Evolutionary conservation across 2,329 filamentous ascomycete genomes (phyloP), one percentile per base, ranked within the genome.

Genomic region (Ascochyta rabiei): DNA sequence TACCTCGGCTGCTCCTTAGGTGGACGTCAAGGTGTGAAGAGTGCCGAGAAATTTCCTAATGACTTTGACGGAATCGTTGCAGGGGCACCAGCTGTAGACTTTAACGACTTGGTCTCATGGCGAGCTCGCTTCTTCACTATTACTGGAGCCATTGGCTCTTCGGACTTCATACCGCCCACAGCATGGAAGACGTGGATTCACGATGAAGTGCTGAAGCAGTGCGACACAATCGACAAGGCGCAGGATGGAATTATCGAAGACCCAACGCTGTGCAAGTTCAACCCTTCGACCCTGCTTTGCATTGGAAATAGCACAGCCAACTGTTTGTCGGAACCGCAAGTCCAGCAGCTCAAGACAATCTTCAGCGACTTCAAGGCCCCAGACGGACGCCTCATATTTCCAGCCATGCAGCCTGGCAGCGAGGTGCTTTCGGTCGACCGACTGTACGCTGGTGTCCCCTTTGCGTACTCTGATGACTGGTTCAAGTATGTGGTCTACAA

Each of bases 221-320:
- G 81, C 62, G 81, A 83, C 62, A 64, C 63, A 1, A 67, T 81
- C 12, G 81, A 83, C 58, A 77, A 77, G 8, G 77, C 78, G 4
- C 56, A 70, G 13, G 82, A 84, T 60, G 78, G 79, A 4, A 77
- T 82, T 38, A 72, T 81, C 46, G 77, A 77, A 54, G 76, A 80
- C 58, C 75, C 79, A 0, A 67, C 64, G 2, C 63, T 76, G 6
- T 70, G 66, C 53, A 65, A 43, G 70, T 79, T 71, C 50, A 67
- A 43, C 8, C 76, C 79, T 15, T 70, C 76, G 44, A 62, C 67
- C 0, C 62, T 79, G 6, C 60, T 73, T 9, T 79, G 77, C 59
- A 43, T 39, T 1, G 39, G 33, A n/a, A 66, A 37, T 18, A 24
- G 35, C 13, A 61, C 57, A 3, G 61, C 62, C 57, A 71, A 70